Percentiles rank a stretch among this genome's conserved stretches.
phyloP scores from a whole-genome alignment of 2,329 filamentous ascomycete genomes.

The Fusarium sp. region DNA sequence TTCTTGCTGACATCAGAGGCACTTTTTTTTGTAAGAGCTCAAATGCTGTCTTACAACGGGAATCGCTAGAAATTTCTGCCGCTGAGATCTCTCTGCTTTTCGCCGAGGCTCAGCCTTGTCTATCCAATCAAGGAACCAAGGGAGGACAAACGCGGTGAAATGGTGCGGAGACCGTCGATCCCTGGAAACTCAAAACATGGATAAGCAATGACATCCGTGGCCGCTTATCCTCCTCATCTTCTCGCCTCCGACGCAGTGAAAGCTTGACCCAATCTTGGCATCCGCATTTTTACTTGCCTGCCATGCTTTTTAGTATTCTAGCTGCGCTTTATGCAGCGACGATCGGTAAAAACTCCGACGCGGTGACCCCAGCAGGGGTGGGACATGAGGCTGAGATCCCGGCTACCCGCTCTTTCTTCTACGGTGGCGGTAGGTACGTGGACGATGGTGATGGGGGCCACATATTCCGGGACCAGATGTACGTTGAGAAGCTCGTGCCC shows the following conservation, averaged over 20 bases:
- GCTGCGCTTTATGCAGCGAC: conserved; percentile 16
- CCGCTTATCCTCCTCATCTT: neutral
- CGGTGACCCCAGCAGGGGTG: neutral
- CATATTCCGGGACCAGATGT: conserved; percentile 47
- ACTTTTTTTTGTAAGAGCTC: neutral
- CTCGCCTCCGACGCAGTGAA: neutral
- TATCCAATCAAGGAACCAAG: conserved; percentile 11
- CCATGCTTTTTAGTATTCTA: conserved; percentile 27
- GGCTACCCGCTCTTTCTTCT: conserved; percentile 41
- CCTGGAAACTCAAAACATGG: neutral
- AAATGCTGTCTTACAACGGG: neutral
- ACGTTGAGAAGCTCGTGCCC: conserved; percentile 43
- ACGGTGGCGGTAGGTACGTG: conserved; percentile 41
- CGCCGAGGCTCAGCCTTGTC: conserved; percentile 17
- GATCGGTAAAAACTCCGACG: conserved; percentile 20
- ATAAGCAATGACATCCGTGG: conserved; percentile 13
- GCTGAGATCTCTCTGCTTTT: neutral
- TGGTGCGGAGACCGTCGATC: conserved; percentile 16
- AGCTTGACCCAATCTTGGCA: neutral
- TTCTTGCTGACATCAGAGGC: conserved; percentile 9
- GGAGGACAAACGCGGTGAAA: conserved; percentile 11
- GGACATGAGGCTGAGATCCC: conserved; percentile 24
- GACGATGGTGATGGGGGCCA: conserved; percentile 40
- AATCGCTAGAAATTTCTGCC: neutral
- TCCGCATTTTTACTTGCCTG: neutral